These are phyloP conservation scores for Coemansia sp. DNA, from an alignment of 192 early-diverging fungal genomes.

Conservation along the genomic window DNA sequence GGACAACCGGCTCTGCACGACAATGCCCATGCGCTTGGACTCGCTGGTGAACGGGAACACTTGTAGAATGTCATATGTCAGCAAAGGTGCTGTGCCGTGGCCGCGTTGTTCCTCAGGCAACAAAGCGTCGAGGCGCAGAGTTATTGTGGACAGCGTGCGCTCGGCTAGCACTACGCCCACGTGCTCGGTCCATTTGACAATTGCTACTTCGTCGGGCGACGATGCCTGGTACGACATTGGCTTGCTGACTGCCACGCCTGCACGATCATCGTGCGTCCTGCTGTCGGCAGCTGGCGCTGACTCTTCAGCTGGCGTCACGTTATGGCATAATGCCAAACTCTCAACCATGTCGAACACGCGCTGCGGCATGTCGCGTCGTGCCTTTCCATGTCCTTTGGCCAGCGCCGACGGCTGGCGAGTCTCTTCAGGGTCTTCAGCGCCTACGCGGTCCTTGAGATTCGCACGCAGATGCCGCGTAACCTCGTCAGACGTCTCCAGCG, in stretches of 20 bases:
- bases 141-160: slow-evolving; percentile 71
- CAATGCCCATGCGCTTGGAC: slow-evolving; percentile 95
- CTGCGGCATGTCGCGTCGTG: slow-evolving; percentile 78
- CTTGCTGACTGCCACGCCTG: slow-evolving; percentile 21
- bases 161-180: slow-evolving; percentile 81
- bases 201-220: slow-evolving; percentile 95
- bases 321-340: slow-evolving; percentile 89
- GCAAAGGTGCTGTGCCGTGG: slow-evolving; percentile 20
- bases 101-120: slow-evolving; percentile 25
- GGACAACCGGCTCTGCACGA: slow-evolving; percentile 67
- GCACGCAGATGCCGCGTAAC: slow-evolving; percentile 67
- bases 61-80: slow-evolving; percentile 81
- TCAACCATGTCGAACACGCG: slow-evolving; percentile 85
- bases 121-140: slow-evolving; percentile 57
- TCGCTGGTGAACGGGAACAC: slow-evolving; percentile 99
- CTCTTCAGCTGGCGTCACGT: slow-evolving; percentile 65
- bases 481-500: slow-evolving; percentile 87
- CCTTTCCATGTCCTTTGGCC: slow-evolving; percentile 53
- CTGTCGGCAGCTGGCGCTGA: slow-evolving; percentile 4
- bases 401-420: background rate
- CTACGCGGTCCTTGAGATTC: slow-evolving; percentile 23
- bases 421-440: background rate
- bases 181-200: slow-evolving; percentile 89
- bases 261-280: slow-evolving; percentile 21
- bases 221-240: slow-evolving; percentile 87